Evolutionary conservation across 768 basidiomycete genomes (phyloP), one percentile per base, ranked within the genome.

Genomic region (Coprinopsis sp.): DNA sequence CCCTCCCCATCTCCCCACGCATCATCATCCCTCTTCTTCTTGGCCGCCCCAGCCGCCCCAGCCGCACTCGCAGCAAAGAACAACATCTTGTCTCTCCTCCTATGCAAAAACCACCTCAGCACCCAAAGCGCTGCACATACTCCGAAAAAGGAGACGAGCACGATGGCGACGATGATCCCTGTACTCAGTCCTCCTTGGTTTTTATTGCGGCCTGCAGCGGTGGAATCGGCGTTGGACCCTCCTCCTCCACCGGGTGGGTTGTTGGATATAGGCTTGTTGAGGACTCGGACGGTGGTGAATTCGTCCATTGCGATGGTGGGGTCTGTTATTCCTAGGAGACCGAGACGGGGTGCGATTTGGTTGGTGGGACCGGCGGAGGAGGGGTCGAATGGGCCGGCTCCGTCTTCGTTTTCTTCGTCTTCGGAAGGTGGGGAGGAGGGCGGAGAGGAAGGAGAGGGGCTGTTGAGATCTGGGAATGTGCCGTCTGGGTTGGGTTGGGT

Each of bases 251-350:
- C n/a, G n/a, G n/a, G n/a, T n/a, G n/a, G n/a, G n/a, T n/a, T n/a
- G n/a, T n/a, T n/a, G n/a, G n/a, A n/a, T n/a, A 87, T 63, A 0
- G 86, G 79, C 48, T 79, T 71, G 38, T 82, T 74, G 25, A 82
- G 64, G 12, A 90, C 77, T 3, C 89, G 79, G 4, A 88, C 84
- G 3, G 70, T 75, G 36, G 79, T 59, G 64, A 90, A 91, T 51
- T 90, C 84, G 2, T 72, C 63, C 49, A 89, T 55, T 0, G 89
- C 88, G 3, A 58, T 60, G 0, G 76, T 72, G 0, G 78, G 69
- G 52, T 90, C 74, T 2, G 86, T 88, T 1, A 91, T 65, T 3
- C 71, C 58, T 18, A 87, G 49, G 5, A 91, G 59, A 0, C 87
- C 88, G 1, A 91, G 70, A 1, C 68, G 61, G 0, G 87, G 68